Conservation (phyloP, 257 asterid species). For the Thymus quinquecostatus region DNA sequence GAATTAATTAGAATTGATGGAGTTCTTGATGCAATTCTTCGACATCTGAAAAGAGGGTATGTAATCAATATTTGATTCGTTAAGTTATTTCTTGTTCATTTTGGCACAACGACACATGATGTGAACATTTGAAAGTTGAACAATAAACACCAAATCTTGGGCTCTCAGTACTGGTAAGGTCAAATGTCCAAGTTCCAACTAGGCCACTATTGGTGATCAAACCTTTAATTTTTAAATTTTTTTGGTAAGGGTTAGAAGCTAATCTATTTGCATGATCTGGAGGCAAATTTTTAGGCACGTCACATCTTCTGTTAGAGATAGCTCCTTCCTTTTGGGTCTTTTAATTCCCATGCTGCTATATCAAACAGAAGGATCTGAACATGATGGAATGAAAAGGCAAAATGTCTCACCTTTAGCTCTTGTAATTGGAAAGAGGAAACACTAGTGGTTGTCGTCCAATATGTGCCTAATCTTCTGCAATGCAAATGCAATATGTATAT, state of each 20-base stretch:
- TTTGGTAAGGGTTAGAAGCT: slow-evolving; percentile 7
- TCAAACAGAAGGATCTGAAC: neutral
- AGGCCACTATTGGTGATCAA: neutral
- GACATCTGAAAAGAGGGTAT: slow-evolving; percentile 84
- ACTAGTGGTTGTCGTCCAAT: neutral
- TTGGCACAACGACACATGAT: slow-evolving; percentile 21
- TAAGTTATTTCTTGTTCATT: slow-evolving; percentile 11
- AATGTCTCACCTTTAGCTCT: neutral
- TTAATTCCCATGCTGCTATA: neutral
- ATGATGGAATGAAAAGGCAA: neutral
- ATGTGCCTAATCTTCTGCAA: slow-evolving; percentile 1
- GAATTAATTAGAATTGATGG: slow-evolving; percentile 82
- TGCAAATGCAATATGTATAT: slow-evolving; percentile 3
- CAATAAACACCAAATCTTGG: slow-evolving; percentile 18
- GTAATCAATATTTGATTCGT: slow-evolving; percentile 32
- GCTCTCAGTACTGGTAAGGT: slow-evolving; percentile 1
- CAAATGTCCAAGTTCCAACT: neutral
- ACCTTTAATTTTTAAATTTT: neutral
- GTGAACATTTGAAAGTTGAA: slow-evolving; percentile 7
- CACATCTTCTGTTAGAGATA: slow-evolving; percentile 15
- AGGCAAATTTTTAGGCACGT: neutral
- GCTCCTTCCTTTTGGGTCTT: slow-evolving; percentile 4
- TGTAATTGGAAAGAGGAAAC: slow-evolving; percentile 3
- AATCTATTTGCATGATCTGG: slow-evolving; percentile 17
- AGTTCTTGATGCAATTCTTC: slow-evolving; percentile 73